Conservation (phyloP, 495 filamentous ascomycete genomes). For the Neurospora pannonica region DNA sequence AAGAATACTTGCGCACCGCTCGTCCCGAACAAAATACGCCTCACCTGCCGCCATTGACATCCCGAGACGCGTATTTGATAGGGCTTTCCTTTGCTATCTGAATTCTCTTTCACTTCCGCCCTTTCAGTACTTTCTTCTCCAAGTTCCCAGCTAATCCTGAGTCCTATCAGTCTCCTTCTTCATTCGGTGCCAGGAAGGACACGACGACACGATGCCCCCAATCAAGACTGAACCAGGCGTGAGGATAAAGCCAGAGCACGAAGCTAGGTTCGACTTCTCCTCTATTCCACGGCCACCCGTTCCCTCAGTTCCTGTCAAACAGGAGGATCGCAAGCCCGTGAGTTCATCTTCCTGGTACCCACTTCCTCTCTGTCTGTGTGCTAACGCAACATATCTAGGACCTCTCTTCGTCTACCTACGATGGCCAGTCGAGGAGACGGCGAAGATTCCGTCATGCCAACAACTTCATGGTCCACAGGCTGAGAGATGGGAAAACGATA, state of each 20-base stretch:
- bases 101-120: not conserved
- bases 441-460: not conserved
- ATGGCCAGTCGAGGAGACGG: not conserved
- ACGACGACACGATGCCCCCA: not conserved
- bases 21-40: not conserved
- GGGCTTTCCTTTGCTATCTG: not conserved
- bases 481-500: not conserved
- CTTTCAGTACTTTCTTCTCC: not conserved
- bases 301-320: not conserved
- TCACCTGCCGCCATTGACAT: not conserved
- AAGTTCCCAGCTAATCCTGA: not conserved
- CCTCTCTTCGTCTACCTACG: not conserved
- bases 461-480: not conserved
- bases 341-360: not conserved
- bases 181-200: not conserved
- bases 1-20: not conserved
- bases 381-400: not conserved
- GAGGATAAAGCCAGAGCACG: not conserved
- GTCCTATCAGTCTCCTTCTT: not conserved
- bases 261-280: not conserved
- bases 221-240: not conserved
- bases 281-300: not conserved
- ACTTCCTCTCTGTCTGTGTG: not conserved
- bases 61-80: not conserved
- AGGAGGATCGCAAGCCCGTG: not conserved